Evolutionary conservation across 129 eudicot species (phyloP).

Genomic region (Daucus carota): DNA sequence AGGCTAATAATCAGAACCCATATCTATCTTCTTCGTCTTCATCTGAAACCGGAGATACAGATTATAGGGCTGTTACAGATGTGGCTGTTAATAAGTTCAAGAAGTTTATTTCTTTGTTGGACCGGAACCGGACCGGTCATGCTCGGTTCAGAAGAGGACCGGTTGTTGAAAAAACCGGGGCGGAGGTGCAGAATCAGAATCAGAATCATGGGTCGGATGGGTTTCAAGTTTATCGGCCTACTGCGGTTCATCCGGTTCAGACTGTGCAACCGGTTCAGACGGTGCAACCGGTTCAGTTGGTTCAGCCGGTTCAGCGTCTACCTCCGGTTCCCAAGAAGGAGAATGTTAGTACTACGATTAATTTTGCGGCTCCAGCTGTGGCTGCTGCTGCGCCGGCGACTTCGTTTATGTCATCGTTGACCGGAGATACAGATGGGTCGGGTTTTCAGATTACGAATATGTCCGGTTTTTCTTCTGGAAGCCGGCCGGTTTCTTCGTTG

Average conservation of each 20-base stretch:
- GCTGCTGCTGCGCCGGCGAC: conserved; percentile 34
- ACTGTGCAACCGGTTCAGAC: neutral
- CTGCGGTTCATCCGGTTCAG: conserved; percentile 7
- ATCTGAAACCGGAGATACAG: conserved; percentile 11
- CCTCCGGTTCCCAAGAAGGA: conserved; percentile 63
- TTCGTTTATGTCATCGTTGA: conserved; percentile 59
- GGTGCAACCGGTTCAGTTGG: conserved; percentile 39
- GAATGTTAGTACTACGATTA: conserved; percentile 49
- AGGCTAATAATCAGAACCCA: conserved; percentile 14
- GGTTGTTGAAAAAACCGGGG: conserved; percentile 2
- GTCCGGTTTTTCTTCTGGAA: conserved; percentile 53
- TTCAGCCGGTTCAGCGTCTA: conserved; percentile 57
- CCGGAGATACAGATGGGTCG: conserved; percentile 81
- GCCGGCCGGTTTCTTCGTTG: conserved; percentile 78
- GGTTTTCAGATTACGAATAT: conserved; percentile 85
- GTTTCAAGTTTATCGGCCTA: conserved; percentile 20
- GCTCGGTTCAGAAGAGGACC: conserved; percentile 97
- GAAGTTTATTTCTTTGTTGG: conserved; percentile 76
- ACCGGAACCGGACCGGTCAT: conserved; percentile 76
- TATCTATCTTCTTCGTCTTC: neutral
- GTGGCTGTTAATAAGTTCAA: conserved; percentile 73
- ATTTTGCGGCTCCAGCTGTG: conserved; percentile 35
- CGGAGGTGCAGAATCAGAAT: neutral
- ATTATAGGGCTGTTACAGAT: conserved; percentile 74
- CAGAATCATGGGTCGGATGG: conserved; percentile 12